Percentiles rank a stretch among this genome's conserved stretches.
Evolutionary conservation across 2,329 filamentous ascomycete species (phyloP).

Genomic region (Fusarium begoniae): DNA sequence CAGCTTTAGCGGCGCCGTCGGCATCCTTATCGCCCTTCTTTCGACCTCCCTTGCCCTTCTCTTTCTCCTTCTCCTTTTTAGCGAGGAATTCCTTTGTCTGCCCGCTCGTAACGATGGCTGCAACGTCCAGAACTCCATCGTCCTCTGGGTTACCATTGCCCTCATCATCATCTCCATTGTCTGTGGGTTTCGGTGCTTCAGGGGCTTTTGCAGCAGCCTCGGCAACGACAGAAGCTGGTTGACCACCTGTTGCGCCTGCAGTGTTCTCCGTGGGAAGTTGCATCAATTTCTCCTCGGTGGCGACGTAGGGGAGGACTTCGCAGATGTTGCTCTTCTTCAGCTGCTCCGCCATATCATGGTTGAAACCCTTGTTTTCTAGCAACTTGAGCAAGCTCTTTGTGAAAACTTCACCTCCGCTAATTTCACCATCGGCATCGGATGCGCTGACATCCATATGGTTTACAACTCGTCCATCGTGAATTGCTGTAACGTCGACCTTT

Average conservation of each 20-base stretch:
- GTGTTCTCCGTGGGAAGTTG: conserved; percentile 58
- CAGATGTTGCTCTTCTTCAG: conserved; percentile 73
- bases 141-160: conserved; percentile 59
- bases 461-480: conserved; percentile 81
- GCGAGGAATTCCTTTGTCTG: conserved; percentile 85
- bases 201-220: conserved; percentile 46
- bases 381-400: conserved; percentile 77
- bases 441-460: conserved; percentile 71
- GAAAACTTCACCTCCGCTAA: conserved; percentile 88
- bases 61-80: conserved; percentile 81
- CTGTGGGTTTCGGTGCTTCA: conserved; percentile 51
- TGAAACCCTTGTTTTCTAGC: conserved; percentile 68
- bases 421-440: conserved; percentile 57
- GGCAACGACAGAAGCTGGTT: conserved; percentile 26
- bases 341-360: conserved; percentile 74
- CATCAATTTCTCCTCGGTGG: conserved; percentile 56
- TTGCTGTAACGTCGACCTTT: conserved; percentile 92
- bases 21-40: conserved; percentile 65
- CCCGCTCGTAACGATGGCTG: conserved; percentile 83
- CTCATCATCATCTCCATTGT: conserved; percentile 51
- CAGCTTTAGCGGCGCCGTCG: conserved; percentile 63
- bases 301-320: conserved; percentile 69
- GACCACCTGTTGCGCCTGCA: conserved; percentile 36
- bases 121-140: conserved; percentile 83
- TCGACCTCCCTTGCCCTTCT: conserved; percentile 65